Evolutionary conservation across 495 filamentous ascomycete genomes (phyloP).

Genomic region (Podospora comata): DNA sequence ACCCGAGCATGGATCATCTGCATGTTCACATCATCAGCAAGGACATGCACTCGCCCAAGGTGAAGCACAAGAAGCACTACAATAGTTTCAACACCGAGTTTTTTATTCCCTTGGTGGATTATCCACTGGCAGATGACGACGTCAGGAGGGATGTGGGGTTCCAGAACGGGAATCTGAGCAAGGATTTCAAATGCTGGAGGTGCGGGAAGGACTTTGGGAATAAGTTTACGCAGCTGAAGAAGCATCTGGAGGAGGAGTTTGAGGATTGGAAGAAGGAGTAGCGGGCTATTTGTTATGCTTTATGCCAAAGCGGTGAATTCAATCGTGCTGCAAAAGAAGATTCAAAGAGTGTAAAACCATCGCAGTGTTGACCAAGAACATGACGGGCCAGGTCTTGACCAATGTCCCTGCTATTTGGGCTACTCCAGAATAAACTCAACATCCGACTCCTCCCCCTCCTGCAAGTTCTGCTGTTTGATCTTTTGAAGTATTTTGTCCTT

Average conservation of each 20-base stretch:
- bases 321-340: neutral
- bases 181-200: constrained; percentile 77
- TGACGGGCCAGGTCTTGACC: no score
- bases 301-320: neutral
- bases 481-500: neutral
- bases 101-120: constrained; percentile 74
- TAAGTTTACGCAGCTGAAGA: constrained; percentile 68
- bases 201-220: constrained; percentile 74
- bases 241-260: constrained; percentile 78
- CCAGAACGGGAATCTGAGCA: constrained; percentile 44
- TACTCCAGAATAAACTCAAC: neutral
- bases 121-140: constrained; percentile 67
- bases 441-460: neutral
- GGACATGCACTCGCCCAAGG: constrained; percentile 64
- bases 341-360: no score
- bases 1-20: constrained; percentile 88
- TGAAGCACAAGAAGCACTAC: constrained; percentile 87
- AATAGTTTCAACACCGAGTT: constrained; percentile 89
- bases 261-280: constrained; percentile 73
- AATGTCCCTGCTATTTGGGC: neutral
- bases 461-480: neutral
- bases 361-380: no score
- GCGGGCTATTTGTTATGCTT: neutral
- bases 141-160: constrained; percentile 57
- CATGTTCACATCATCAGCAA: constrained; percentile 83